phyloP scores from a whole-genome alignment of 2,329 filamentous ascomycete species.

The Fusarium nanum region DNA sequence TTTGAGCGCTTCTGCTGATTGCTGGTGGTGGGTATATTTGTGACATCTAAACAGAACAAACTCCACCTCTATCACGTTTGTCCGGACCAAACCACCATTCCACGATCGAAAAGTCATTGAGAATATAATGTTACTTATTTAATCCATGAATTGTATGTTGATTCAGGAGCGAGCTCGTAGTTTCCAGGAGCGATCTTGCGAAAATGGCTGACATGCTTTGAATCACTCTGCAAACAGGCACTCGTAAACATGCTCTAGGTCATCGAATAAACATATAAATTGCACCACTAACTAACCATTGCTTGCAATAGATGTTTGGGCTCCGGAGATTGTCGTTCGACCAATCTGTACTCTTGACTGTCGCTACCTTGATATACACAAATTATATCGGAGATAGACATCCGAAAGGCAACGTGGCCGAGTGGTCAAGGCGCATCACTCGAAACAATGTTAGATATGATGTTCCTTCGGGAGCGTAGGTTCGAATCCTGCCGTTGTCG shows the following conservation, averaged over 20 bases:
- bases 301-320: background rate
- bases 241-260: background rate
- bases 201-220: background rate
- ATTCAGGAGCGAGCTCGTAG: background rate
- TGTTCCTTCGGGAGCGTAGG: constrained; percentile 20
- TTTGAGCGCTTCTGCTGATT: background rate
- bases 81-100: background rate
- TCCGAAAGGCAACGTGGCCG: constrained; percentile 9
- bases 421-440: constrained; percentile 20
- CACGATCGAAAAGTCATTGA: background rate
- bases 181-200: background rate
- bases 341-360: too few relatives aligned
- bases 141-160: background rate
- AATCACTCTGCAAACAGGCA: rapidly evolving
- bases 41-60: background rate
- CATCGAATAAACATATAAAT: background rate
- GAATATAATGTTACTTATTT: rapidly evolving
- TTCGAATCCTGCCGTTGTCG: constrained; percentile 27
- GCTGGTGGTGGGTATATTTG: background rate
- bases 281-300: too few relatives aligned
- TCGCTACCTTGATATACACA: background rate
- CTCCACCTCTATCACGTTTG: background rate
- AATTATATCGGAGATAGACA: background rate
- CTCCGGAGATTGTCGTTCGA: too few relatives aligned
- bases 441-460: background rate